phyloP scores from a whole-genome alignment of 1,139 yeast genomes.

The Taphrina sp. region DNA sequence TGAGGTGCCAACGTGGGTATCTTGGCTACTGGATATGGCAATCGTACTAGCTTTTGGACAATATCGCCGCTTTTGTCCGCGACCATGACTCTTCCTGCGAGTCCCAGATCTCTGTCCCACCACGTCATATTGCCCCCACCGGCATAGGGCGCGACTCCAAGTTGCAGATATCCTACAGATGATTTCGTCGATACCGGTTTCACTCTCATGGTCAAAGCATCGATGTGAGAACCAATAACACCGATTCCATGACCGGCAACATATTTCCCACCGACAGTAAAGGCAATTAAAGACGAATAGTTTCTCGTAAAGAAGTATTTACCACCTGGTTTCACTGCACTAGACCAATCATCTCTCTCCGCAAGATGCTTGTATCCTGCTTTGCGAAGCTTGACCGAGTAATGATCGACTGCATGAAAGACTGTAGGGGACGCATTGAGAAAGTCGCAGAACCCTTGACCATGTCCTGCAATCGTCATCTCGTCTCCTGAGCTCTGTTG shows the following conservation, averaged over 20 bases:
- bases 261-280: slow-evolving; percentile 67
- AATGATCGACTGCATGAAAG: slow-evolving; percentile 76
- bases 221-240: slow-evolving; percentile 88
- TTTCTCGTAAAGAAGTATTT: slow-evolving; percentile 76
- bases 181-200: slow-evolving; percentile 79
- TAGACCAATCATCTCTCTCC: slow-evolving; percentile 70
- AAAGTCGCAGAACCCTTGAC: slow-evolving; percentile 59
- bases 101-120: slow-evolving; percentile 90
- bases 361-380: slow-evolving; percentile 65
- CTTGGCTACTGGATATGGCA: slow-evolving; percentile 79
- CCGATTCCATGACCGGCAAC: slow-evolving; percentile 75
- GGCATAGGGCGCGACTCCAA: slow-evolving; percentile 92
- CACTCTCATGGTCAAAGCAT: slow-evolving; percentile 67
- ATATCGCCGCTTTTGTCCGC: slow-evolving; percentile 52
- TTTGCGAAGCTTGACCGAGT: slow-evolving; percentile 45
- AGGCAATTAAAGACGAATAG: slow-evolving; percentile 78
- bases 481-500: no score
- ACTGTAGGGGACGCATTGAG: slow-evolving; percentile 88
- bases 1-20: slow-evolving; percentile 97
- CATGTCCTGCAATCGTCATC: no score
- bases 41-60: slow-evolving; percentile 68
- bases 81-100: slow-evolving; percentile 87
- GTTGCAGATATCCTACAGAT: slow-evolving; percentile 71
- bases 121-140: slow-evolving; percentile 76
- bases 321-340: slow-evolving; percentile 52